Base-by-base conservation (phyloP, 192 early-diverging fungal genomes). In the Geosiphon pyriformis region DNA sequence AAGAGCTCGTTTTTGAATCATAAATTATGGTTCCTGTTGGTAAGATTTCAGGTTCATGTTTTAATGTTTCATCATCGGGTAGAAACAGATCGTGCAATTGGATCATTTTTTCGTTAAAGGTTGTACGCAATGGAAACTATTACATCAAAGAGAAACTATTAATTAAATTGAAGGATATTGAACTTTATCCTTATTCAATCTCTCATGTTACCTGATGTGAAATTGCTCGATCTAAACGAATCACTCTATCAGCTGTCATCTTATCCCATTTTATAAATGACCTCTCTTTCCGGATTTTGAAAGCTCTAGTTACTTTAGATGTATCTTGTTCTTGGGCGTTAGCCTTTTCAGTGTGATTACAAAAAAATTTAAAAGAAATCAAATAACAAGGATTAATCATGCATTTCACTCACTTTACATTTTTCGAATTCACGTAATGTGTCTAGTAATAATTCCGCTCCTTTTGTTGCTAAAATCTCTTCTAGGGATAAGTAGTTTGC, bases 201-300 rank as follows among this genome's bases (percentile, higher is more conserved):
- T n/a, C n/a, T 20, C 18, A 12, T 23, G 59, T 47, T 72, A 92
- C 91, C 76, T 86, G 87, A 46, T 84, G 74, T 30, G 87, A 88
- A 68, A 91, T 85, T 4, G 93, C 90, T 26, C 90, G 78, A 65
- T 90, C 75, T 48, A 88, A 68, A 59, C 82, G 72, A 51, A 85
- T 84, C 7, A 92, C 80, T 1, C 87, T 55, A 32, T 83, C 75
- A 0, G 84, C 84, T 0, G 80, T 70, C 85, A 88, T 85, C 1
- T 37, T 46, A 4, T 70, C 54, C 85, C 87, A 94, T 32, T 83
- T 62, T 7, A 92, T 74, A 17, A 78, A 65, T 18, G 83, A 73
- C 61, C 83, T 78, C 6, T 77, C 73, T 35, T 82, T 84, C 11
- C 71, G 68, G 18, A 92, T 87, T 62, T 94, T 84, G 20, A 80